phyloP scores from a whole-genome alignment of 2,329 filamentous ascomycete genomes.

The Penicillium sp. region DNA sequence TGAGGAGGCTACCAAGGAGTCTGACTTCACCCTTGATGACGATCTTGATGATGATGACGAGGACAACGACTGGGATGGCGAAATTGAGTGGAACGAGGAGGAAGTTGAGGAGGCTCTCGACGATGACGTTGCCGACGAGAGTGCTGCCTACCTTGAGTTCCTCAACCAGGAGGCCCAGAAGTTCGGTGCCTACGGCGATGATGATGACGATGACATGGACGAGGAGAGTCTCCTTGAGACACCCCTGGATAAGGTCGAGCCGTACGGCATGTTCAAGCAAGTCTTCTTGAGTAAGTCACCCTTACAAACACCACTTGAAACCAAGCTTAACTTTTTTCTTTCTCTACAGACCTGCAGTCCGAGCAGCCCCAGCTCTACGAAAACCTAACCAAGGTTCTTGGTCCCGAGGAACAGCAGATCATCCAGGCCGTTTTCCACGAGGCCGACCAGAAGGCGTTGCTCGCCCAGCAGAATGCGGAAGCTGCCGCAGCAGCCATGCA shows the following conservation, averaged over 20 bases:
- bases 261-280: slow-evolving; percentile 84
- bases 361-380: slow-evolving; percentile 88
- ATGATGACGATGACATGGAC: slow-evolving; percentile 85
- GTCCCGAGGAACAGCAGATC: slow-evolving; percentile 75
- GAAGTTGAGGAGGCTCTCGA: slow-evolving; percentile 62
- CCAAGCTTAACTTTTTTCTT: slow-evolving; percentile 28
- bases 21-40: slow-evolving; percentile 76
- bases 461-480: slow-evolving; percentile 39
- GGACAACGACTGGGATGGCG: slow-evolving; percentile 79
- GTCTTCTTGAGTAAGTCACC: slow-evolving; percentile 73
- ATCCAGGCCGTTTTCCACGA: slow-evolving; percentile 76
- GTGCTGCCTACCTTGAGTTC: slow-evolving; percentile 92
- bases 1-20: slow-evolving; percentile 86
- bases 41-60: slow-evolving; percentile 74
- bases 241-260: slow-evolving; percentile 91
- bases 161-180: slow-evolving; percentile 91
- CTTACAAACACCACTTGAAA: background rate
- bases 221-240: slow-evolving; percentile 92
- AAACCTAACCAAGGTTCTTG: slow-evolving; percentile 74
- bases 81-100: slow-evolving; percentile 68
- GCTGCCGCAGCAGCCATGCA: slow-evolving; percentile 37
- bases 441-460: slow-evolving; percentile 59
- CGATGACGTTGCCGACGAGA: slow-evolving; percentile 79
- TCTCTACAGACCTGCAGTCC: slow-evolving; percentile 72
- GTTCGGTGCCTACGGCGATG: slow-evolving; percentile 69